phyloP scores from a whole-genome alignment of 176 grass and related monocot species.

The Avena sativa region DNA sequence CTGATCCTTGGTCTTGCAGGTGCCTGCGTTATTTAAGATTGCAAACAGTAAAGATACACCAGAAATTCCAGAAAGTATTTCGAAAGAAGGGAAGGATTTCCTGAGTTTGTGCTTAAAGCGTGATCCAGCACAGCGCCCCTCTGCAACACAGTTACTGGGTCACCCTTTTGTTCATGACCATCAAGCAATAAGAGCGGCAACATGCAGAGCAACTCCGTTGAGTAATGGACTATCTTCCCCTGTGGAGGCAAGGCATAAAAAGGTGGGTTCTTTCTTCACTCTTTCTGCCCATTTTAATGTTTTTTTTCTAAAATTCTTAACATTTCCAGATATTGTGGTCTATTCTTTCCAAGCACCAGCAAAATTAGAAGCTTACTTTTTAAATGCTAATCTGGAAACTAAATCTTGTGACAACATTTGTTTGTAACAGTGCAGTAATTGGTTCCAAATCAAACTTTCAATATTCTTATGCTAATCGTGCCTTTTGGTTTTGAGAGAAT shows the following conservation, averaged over 20 bases:
- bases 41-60: conserved; percentile 96
- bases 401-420: background rate
- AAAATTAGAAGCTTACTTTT: background rate
- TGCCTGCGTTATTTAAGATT: conserved; percentile 98
- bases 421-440: background rate
- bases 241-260: conserved; percentile 8
- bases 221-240: conserved; percentile 46
- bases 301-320: conserved; percentile 6
- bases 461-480: background rate
- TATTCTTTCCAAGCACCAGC: background rate
- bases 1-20: conserved; percentile 57
- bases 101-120: conserved; percentile 76
- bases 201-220: conserved; percentile 38
- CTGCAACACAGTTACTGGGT: conserved; percentile 76
- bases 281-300: conserved; percentile 24
- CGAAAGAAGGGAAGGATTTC: conserved; percentile 76
- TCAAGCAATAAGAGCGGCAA: conserved; percentile 56
- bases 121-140: conserved; percentile 68
- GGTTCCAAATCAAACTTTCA: background rate
- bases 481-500: background rate
- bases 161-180: conserved; percentile 92
- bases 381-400: background rate
- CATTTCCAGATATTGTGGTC: background rate
- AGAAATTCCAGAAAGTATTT: conserved; percentile 81
- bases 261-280: background rate